Evolutionary conservation across 352 stramenopile species (phyloP), one percentile per base, ranked within the genome.

Genomic region (Hyphochytrium catenoides): DNA sequence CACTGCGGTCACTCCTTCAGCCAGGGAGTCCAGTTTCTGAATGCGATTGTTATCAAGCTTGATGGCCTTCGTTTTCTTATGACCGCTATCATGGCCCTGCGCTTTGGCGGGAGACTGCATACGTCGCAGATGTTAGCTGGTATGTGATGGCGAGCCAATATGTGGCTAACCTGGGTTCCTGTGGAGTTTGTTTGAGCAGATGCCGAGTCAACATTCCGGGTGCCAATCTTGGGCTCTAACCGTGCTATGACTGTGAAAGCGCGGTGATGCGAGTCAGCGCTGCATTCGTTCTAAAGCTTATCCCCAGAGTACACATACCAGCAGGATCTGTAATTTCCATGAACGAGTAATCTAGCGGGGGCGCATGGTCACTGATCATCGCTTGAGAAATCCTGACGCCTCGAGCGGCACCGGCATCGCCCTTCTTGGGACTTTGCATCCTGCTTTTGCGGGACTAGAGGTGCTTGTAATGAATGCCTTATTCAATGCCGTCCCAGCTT

Each of bases 1-100:
- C 9, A 75, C 54, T 1, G 46, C 42, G 4, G 26, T 17, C 12
- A 75, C 38, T n/a, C 58, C 60, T 3, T 54, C 51, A 24, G 62
- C 46, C 36, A 75, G 59, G 41, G 66, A 58, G 31, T 66, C 28
- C 12, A 75, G 35, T 12, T 41, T 32, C 7, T 42, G 46, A 30
- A 75, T 52, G 19, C 56, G 60, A 51, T 75, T 75, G 50, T 74
- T 70, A 45, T 73, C 73, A 8, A 54, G 59, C 1, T 61, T 52
- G n/a, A 22, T 21, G 22, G 28, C n/a, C 22, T 16, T 47, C 5
- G 17, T 20, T 15, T 32, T 31, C 16, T 17, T 15, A 15, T 24
- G 16, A 16, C 6, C 36, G 23, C 12, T 18, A 31, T 35, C 8
- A 24, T 7, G 14, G 27, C 31, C 12, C 23, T 42, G 36, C 8